Evolutionary conservation across 2,329 filamentous ascomycete genomes (phyloP).

Genomic region (Xylaria polymorpha): DNA sequence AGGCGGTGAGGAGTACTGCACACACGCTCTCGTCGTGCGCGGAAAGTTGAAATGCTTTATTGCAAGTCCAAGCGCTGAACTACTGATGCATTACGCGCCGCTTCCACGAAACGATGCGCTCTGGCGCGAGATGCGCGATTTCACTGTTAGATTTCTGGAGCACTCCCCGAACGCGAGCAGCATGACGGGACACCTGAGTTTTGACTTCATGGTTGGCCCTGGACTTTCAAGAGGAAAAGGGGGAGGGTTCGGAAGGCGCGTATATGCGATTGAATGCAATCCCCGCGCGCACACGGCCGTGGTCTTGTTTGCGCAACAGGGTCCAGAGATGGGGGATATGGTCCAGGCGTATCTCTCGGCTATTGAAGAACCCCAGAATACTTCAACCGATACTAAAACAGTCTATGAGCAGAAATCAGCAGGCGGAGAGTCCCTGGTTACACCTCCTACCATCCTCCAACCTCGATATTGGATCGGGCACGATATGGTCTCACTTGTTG

Average conservation of each 20-base stretch:
- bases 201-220: conserved; percentile 73
- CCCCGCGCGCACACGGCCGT: conserved; percentile 76
- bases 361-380: conserved; percentile 47
- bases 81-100: conserved; percentile 74
- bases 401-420: not conserved
- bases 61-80: conserved; percentile 71
- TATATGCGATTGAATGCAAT: conserved; percentile 79
- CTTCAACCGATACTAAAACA: not conserved
- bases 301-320: conserved; percentile 64
- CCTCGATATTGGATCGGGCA: conserved; percentile 74
- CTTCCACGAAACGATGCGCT: conserved; percentile 66
- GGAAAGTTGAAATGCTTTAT: conserved; percentile 74
- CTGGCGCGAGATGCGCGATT: conserved; percentile 69
- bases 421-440: conserved; percentile 23
- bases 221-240: not conserved
- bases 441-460: conserved; percentile 43
- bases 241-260: conserved; percentile 48
- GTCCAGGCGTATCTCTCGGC: conserved; percentile 64
- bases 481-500: conserved; percentile 66
- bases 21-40: conserved; percentile 74
- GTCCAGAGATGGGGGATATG: conserved; percentile 57
- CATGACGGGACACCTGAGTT: conserved; percentile 77
- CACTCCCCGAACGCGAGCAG: conserved; percentile 54
- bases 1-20: conserved; percentile 74
- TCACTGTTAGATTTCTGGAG: conserved; percentile 69